Evolutionary conservation across 352 stramenopile species (phyloP).

Genomic region (Phytophthora quininea): DNA sequence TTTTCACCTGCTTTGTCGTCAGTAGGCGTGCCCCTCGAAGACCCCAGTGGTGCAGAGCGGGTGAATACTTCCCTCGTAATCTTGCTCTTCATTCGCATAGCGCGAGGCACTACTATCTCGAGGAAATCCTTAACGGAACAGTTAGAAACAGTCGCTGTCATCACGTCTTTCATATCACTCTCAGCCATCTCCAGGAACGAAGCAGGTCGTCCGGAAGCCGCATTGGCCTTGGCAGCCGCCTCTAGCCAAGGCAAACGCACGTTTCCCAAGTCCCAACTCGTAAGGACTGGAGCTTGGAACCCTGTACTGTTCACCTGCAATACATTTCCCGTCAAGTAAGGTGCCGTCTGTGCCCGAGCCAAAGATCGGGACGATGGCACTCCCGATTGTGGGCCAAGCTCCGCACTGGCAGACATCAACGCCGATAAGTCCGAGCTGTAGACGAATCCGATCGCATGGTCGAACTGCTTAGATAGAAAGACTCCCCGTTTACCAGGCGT

Average conservation of each 20-base stretch:
- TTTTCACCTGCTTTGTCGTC: conserved; percentile 9
- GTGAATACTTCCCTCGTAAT: conserved; percentile 6
- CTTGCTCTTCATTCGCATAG: conserved; percentile 35
- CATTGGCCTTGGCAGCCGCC: conserved; percentile 17
- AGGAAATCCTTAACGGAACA: conserved; percentile 49
- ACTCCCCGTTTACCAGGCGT: conserved; percentile 30
- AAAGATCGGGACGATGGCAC: conserved; percentile 14
- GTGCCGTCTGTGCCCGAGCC: conserved; percentile 26
- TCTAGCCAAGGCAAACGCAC: conserved; percentile 63
- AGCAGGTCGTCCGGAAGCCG: conserved; percentile 11
- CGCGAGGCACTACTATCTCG: conserved; percentile 48
- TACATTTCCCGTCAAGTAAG: conserved; percentile 17
- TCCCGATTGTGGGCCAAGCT: conserved; percentile 2
- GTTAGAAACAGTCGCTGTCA: conserved; percentile 48
- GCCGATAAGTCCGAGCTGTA: conserved; percentile 75
- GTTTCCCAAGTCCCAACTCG: conserved; percentile 30
- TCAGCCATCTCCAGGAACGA: conserved; percentile 59
- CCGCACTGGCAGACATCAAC: conserved; percentile 34
- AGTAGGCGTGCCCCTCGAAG: conserved; percentile 1
- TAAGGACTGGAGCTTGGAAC: conserved; percentile 55
- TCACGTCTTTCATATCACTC: conserved; percentile 56
- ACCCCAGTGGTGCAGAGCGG: conserved; percentile 23
- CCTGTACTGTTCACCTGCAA: conserved; percentile 24
- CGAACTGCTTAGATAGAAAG: conserved; percentile 78
- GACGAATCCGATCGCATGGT: conserved; percentile 60